Evolutionary conservation across 176 grass and related monocot genomes (phyloP).

Genomic region (Puccinellia tenuiflora): DNA sequence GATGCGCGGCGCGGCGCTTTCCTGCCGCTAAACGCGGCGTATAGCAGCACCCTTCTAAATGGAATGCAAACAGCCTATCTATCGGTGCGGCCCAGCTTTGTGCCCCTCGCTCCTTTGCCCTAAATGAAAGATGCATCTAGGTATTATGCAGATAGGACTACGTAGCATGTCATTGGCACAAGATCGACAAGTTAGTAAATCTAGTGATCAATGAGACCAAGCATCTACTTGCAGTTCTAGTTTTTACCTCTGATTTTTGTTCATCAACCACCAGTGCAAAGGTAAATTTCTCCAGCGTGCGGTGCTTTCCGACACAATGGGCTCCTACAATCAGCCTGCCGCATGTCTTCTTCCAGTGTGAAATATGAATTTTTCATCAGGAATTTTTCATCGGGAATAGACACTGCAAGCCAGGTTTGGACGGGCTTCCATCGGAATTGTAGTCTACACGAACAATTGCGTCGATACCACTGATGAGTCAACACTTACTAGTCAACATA

Average conservation of each 20-base stretch:
- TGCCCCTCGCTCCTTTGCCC: neutral
- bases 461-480: neutral
- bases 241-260: neutral
- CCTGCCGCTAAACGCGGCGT: too few species aligned
- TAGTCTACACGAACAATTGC: neutral
- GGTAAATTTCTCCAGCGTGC: neutral
- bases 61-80: neutral
- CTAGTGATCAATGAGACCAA: neutral
- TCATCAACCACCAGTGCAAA: neutral
- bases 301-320: slow-evolving; percentile 10
- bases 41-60: too few species aligned
- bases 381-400: slow-evolving; percentile 35
- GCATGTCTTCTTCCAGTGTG: slow-evolving; percentile 20
- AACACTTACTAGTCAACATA: neutral
- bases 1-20: too few species aligned
- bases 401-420: neutral
- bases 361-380: slow-evolving; percentile 31
- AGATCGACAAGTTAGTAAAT: too few species aligned
- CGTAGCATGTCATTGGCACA: too few species aligned
- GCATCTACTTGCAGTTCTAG: neutral
- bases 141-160: neutral
- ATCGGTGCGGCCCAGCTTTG: neutral
- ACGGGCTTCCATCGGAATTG: slow-evolving; percentile 4
- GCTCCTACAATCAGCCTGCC: slow-evolving; percentile 2
- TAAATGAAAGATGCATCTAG: neutral